phyloP scores from a whole-genome alignment of 192 early-diverging fungal species.

The Coemansia sp. region DNA sequence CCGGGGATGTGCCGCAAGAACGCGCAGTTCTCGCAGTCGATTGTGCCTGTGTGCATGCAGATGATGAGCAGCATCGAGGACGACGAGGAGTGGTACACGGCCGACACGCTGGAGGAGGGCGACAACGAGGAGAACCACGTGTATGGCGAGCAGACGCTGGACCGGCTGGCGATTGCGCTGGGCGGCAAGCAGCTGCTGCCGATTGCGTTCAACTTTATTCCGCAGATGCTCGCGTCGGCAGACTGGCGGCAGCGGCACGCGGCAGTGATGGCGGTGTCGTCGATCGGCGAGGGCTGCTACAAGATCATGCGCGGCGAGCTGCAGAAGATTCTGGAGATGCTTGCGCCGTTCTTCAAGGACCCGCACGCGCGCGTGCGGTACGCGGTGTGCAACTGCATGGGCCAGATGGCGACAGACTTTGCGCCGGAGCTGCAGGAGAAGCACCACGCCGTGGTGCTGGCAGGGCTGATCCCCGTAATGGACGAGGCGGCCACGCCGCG shows the following conservation, averaged over 20 bases:
- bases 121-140: constrained; percentile 86
- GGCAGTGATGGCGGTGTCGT: constrained; percentile 88
- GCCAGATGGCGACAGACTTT: constrained; percentile 98
- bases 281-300: constrained; percentile 95
- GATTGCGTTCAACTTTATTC: constrained; percentile 82
- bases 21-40: constrained; percentile 65
- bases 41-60: constrained; percentile 86
- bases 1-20: constrained; percentile 91
- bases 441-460: constrained; percentile 66
- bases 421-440: constrained; percentile 70
- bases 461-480: constrained; percentile 82
- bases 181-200: constrained; percentile 88
- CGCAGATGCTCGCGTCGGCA: constrained; percentile 74
- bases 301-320: constrained; percentile 92
- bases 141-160: constrained; percentile 93
- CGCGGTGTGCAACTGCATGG: constrained; percentile 92
- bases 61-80: constrained; percentile 93
- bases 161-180: constrained; percentile 80
- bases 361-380: constrained; percentile 92
- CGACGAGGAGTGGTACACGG: constrained; percentile 86
- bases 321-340: constrained; percentile 73
- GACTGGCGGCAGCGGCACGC: constrained; percentile 92
- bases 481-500: constrained; percentile 72
- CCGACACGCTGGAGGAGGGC: constrained; percentile 81
- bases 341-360: constrained; percentile 79